phyloP scores from a whole-genome alignment of 129 eudicot species.

The Chrysanthemum seticuspe region DNA sequence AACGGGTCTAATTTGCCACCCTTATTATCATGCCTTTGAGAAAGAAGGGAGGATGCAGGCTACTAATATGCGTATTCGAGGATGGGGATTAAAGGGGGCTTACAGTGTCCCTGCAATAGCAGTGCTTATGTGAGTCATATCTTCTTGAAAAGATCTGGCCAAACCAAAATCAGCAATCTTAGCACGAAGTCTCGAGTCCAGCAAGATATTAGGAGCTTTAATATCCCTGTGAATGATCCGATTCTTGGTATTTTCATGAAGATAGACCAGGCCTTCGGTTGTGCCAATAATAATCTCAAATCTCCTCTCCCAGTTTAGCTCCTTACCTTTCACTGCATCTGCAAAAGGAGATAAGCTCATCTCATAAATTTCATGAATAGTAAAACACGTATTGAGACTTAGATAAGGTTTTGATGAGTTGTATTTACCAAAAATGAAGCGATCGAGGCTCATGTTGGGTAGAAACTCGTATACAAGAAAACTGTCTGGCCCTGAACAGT shows the following conservation, averaged over 20 bases:
- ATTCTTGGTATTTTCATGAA: slow-evolving; percentile 66
- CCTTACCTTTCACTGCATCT: slow-evolving; percentile 71
- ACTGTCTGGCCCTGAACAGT: slow-evolving; percentile 80
- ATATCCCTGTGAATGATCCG: slow-evolving; percentile 81
- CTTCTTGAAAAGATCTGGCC: slow-evolving; percentile 86
- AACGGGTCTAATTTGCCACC: not conserved
- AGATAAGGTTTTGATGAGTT: slow-evolving; percentile 8
- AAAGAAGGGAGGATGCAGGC: not conserved
- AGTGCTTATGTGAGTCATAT: slow-evolving; percentile 83
- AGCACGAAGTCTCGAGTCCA: slow-evolving; percentile 73
- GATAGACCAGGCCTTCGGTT: slow-evolving; percentile 84
- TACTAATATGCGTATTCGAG: not conserved
- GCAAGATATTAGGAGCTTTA: slow-evolving; percentile 70
- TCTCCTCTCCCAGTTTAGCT: slow-evolving; percentile 74
- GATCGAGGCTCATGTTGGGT: slow-evolving; percentile 77
- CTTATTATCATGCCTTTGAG: not conserved
- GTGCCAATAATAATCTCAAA: slow-evolving; percentile 60
- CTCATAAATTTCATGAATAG: slow-evolving; percentile 8
- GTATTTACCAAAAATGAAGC: slow-evolving; percentile 61
- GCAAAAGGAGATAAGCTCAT: slow-evolving; percentile 14
- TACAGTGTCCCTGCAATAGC: slow-evolving; percentile 85
- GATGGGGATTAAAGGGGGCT: slow-evolving; percentile 20
- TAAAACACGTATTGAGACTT: not conserved
- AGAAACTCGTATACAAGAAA: slow-evolving; percentile 77
- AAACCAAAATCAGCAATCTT: slow-evolving; percentile 90